Evolutionary conservation across 78 protist genomes (phyloP), one percentile per base, ranked within the genome.

Genomic region (Trichosphaerium sp.): DNA sequence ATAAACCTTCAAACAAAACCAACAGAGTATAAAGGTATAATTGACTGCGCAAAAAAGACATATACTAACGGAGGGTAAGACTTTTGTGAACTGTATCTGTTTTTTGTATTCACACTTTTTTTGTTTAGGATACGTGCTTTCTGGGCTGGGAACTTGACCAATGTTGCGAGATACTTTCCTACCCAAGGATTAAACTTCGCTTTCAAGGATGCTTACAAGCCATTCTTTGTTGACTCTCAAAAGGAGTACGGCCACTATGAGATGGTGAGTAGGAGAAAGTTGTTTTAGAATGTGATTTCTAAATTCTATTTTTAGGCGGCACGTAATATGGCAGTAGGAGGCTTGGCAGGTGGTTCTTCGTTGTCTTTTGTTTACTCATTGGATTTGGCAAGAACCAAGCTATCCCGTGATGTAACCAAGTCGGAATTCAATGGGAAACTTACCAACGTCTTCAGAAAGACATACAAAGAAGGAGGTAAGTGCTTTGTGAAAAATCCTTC

Each of bases 131-230:
- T n/a, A n/a, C n/a, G n/a, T n/a, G n/a, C n/a, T 21, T 60, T 70
- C 71, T 74, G 93, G 93, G 91, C 97, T 57, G 99, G 99, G 32
- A 93, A 93, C 95, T 21, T 75, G 21, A 85, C 95, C 58, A 94
- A 96, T 88, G 88, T 91, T 31, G 55, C 93, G 42, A 92, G 99
- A 32, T 96, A 93, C 85, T 92, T 92, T 94, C 99, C 99, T 51
- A 93, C 97, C 43, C 97, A 93, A 85, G 97, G 97, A n/a, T 75
- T 96, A 28, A 93, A 93, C 97, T 90, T 96, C 73, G 93, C 94
- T 70, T 95, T 95, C 95, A 95, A 95, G 91, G 98, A 92, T 59
- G 29, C 60, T 56, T 75, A 77, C 94, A 95, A 95, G 89, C 41
- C 40, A 29, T 34, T 89, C 56, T 93, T 95, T 69, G 71, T 37